Evolutionary conservation across 805 yeast genomes (phyloP), one percentile per base, ranked within the genome.

Genomic region (Cyberlindnera mycetangii): DNA sequence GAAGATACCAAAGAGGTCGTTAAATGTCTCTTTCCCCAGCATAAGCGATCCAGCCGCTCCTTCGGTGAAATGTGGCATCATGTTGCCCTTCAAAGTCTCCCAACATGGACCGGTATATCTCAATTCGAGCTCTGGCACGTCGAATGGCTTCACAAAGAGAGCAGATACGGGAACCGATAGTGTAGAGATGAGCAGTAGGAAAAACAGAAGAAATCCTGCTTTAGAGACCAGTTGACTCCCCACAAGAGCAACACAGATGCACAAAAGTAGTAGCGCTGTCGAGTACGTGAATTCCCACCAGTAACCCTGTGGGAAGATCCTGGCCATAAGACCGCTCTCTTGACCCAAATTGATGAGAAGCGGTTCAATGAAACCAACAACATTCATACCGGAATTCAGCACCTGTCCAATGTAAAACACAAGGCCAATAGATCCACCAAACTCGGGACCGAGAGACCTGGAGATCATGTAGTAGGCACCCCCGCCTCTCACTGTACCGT

Each of bases 401-500:
- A 90, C 89, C 67, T 93, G 99, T 1, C 99, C 99, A 42, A 93
- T 72, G 59, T 85, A 95, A 63, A 93, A 93, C 19, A 93, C 92
- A 22, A 93, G 73, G 1, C 99, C 99, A 51, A 93, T 92, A 4
- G 97, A 85, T 4, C 99, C 99, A 21, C 99, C 99, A 66, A 93
- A 93, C 62, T 93, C 99, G 4, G 97, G 97, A 0, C 99, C 99
- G 49, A 93, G 69, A 27, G 96, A 84, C 53, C 99, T 74, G 27
- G 96, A 85, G 48, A 93, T 89, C 97, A 93, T 93, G 58, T 89
- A 93, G 62, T 93, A 93, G 0, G 98, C 97, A 38, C 99, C 99
- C 14, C 99, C 99, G 12, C 98, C 98, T 54, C 89, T 78, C 3
- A 93, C 98, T 0, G 95, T 89, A 18, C 99, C 99, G 60, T 93